Conservation (phyloP, 352 stramenopile genomes). For the Pythium oligandrum region DNA sequence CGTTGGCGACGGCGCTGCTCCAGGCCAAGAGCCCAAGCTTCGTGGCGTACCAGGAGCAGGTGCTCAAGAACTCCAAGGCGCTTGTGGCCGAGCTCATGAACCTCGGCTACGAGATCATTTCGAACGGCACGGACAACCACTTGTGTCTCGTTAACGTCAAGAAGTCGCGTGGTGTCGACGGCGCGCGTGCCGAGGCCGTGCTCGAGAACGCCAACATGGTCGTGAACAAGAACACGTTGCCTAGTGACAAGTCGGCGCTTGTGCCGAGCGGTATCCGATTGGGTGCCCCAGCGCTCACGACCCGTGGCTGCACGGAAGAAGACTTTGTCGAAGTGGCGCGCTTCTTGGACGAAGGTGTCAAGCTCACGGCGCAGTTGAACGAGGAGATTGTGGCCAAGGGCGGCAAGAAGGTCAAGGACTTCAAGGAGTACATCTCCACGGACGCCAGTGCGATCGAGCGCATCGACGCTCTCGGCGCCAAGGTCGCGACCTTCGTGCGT, state of each 20-base stretch:
- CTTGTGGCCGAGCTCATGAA: slow-evolving; percentile 87
- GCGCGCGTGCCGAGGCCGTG: slow-evolving; percentile 94
- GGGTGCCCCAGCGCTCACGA: slow-evolving; percentile 94
- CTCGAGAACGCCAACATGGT: slow-evolving; percentile 97
- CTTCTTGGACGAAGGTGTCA: slow-evolving; percentile 95
- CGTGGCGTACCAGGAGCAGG: slow-evolving; percentile 97
- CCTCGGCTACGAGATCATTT: slow-evolving; percentile 95
- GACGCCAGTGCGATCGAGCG: slow-evolving; percentile 30
- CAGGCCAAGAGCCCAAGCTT: slow-evolving; percentile 94
- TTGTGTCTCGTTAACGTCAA: slow-evolving; percentile 97
- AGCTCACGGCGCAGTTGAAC: slow-evolving; percentile 79
- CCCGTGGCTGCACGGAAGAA: slow-evolving; percentile 93
- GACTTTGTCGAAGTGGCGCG: slow-evolving; percentile 94
- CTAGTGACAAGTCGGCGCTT: slow-evolving; percentile 95
- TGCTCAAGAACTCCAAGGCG: slow-evolving; percentile 88
- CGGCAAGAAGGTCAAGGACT: slow-evolving; percentile 33
- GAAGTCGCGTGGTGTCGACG: slow-evolving; percentile 89
- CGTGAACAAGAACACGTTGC: slow-evolving; percentile 99
- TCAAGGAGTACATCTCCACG: slow-evolving; percentile 23
- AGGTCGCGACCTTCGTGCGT: slow-evolving; percentile 92
- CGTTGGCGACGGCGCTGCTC: slow-evolving; percentile 96
- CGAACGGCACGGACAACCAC: slow-evolving; percentile 98
- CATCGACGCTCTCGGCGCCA: slow-evolving; percentile 62
- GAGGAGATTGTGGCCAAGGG: slow-evolving; percentile 71
- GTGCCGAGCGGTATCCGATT: slow-evolving; percentile 97